Evolutionary conservation across 2,329 filamentous ascomycete genomes (phyloP).

Genomic region (Clonostachys byssicola): DNA sequence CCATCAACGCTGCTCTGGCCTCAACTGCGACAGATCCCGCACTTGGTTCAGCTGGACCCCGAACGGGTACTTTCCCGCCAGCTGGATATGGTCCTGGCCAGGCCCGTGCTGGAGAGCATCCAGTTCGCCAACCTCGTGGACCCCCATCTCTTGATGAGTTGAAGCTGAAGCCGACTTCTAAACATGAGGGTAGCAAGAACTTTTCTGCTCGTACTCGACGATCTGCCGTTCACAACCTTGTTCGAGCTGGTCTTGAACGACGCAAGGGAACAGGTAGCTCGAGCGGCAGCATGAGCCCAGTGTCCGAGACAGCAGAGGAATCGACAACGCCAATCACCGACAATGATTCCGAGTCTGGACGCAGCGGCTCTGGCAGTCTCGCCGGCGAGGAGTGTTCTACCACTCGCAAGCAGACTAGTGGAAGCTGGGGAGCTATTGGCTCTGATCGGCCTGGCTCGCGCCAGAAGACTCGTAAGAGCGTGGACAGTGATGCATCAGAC

Average conservation of each 20-base stretch:
- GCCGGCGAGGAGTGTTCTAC: slow-evolving; percentile 68
- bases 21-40: slow-evolving; percentile 20
- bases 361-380: slow-evolving; percentile 74
- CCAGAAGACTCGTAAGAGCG: slow-evolving; percentile 64
- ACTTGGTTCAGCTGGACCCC: slow-evolving; percentile 48
- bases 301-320: slow-evolving; percentile 73
- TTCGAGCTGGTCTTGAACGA: slow-evolving; percentile 83
- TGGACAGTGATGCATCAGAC: slow-evolving; percentile 50
- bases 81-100: slow-evolving; percentile 92
- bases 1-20: slow-evolving; percentile 46
- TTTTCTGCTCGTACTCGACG: slow-evolving; percentile 91
- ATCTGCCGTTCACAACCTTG: slow-evolving; percentile 85
- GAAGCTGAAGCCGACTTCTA: slow-evolving; percentile 81
- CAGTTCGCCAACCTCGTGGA: slow-evolving; percentile 85
- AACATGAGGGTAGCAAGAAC: slow-evolving; percentile 95
- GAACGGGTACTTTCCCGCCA: slow-evolving; percentile 73
- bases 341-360: slow-evolving; percentile 69
- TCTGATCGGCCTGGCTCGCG: slow-evolving; percentile 75
- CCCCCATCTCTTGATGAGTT: slow-evolving; percentile 92
- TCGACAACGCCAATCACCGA: slow-evolving; percentile 66
- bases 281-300: slow-evolving; percentile 78
- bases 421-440: slow-evolving; percentile 72
- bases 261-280: slow-evolving; percentile 71
- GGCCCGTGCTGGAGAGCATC: slow-evolving; percentile 89
- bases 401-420: slow-evolving; percentile 22